Conservation (phyloP, 805 yeast species). For the Zygoascus biomembranicola region DNA sequence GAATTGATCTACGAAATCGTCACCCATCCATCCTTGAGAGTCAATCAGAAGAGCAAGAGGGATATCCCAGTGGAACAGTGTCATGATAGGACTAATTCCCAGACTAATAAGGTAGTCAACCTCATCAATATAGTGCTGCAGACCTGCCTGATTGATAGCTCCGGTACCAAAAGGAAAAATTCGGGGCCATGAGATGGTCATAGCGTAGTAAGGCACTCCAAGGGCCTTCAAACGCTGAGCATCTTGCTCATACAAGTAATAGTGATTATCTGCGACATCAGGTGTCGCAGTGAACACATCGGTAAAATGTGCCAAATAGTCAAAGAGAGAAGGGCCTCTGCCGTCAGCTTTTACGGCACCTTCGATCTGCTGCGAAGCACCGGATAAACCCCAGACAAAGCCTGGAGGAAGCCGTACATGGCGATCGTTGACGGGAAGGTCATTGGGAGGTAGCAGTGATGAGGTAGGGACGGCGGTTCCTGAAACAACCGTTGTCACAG, state of each 20-base stretch:
- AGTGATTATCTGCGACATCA: slow-evolving; percentile 27
- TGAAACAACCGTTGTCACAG: slow-evolving; percentile 4
- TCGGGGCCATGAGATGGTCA: slow-evolving; percentile 30
- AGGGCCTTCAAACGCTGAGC: slow-evolving; percentile 26
- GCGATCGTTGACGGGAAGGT: slow-evolving; percentile 1
- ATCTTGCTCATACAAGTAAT: slow-evolving; percentile 30
- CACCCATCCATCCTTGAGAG: slow-evolving; percentile 22
- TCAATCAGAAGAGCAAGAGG: slow-evolving; percentile 20
- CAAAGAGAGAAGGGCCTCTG: slow-evolving; percentile 26
- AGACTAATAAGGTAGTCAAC: slow-evolving; percentile 22
- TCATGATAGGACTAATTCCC: slow-evolving; percentile 24
- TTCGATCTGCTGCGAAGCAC: slow-evolving; percentile 30
- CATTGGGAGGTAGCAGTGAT: slow-evolving; percentile 5
- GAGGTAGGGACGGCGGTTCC: slow-evolving; percentile 7
- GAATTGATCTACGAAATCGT: slow-evolving; percentile 27
- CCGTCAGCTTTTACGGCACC: slow-evolving; percentile 31
- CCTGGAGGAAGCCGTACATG: slow-evolving; percentile 2
- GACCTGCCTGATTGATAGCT: slow-evolving; percentile 19
- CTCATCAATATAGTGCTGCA: slow-evolving; percentile 26
- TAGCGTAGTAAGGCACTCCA: slow-evolving; percentile 27
- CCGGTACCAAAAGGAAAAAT: slow-evolving; percentile 27
- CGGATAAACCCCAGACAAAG: slow-evolving; percentile 25
- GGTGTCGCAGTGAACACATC: slow-evolving; percentile 10
- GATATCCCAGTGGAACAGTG: slow-evolving; percentile 30
- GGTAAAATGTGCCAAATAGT: slow-evolving; percentile 13